Evolutionary conservation across 2,329 filamentous ascomycete species (phyloP), one percentile per base, ranked within the genome.

Genomic region (Trichoderma hamatum): DNA sequence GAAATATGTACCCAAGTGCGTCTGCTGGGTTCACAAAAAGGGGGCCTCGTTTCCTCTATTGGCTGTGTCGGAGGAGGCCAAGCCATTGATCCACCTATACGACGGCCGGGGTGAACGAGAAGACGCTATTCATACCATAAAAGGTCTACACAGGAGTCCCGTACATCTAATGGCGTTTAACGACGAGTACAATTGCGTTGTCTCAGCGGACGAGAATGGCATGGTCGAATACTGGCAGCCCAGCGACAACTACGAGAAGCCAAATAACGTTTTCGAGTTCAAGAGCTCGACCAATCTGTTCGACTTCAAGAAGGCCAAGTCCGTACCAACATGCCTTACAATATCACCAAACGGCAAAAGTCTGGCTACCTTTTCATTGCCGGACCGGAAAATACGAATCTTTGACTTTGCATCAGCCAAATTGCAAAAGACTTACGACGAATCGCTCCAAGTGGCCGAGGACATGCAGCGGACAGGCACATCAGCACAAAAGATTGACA

Each of bases 221-320:
- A 98, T 98, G 95, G 78, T 99, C 11, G 96, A 99, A 79, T 99
- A 99, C 81, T 99, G 96, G 96, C 87, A 88, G 69, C 94, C 96
- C 0, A 88, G 87, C 71, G 89, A 88, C 2, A 89, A 84, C 49
- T 97, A 93, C 78, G 93, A 97, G 75, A 97, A 98, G 79, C 96
- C 96, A 0, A 90, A 94, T 73, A 93, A 89, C 64, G 94, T 99
- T 21, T 99, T 97, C 78, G 87, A 93, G 73, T 92, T 94, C 82
- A 99, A 99, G 81, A 97, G 93, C 77, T 90, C 92, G 1, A 99
- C 96, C 3, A 96, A 92, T 75, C 85, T 99, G 1, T 99, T 98
- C 76, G 95, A 97, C 65, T 98, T 99, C 83, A 98, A 97, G 77
- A 98, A 97, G 80, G 88, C 92, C 62, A 98, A 97, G 79, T 92